Percentiles rank a stretch among this genome's conserved stretches.
Conservation (phyloP, 805 yeast genomes). For the Helenozyma rhizophorensis region DNA sequence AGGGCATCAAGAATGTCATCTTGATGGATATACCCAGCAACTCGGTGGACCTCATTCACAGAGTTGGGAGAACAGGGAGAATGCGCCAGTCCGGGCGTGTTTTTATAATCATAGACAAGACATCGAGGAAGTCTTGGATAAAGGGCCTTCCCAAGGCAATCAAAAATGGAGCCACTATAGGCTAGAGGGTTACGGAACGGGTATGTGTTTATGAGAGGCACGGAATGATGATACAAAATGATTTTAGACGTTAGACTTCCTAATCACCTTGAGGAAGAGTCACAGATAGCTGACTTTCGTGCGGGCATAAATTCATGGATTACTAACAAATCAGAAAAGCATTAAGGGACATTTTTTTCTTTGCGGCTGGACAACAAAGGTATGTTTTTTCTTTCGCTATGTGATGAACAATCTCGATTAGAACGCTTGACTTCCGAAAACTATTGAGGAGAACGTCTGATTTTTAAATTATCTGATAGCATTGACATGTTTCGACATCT, state of each 20-base stretch:
- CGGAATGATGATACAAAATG: conserved; percentile 30
- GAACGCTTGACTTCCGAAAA: conserved; percentile 29
- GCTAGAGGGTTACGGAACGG: conserved; percentile 13
- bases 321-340: conserved; percentile 5
- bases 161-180: conserved; percentile 42
- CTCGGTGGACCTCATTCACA: conserved; percentile 81
- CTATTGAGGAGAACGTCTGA: conserved; percentile 22
- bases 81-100: conserved; percentile 88
- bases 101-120: conserved; percentile 69
- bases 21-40: conserved; percentile 82
- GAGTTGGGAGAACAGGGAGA: conserved; percentile 93
- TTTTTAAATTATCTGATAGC: conserved; percentile 15
- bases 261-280: conserved; percentile 30
- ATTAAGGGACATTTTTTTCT: conserved; percentile 2
- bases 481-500: no score
- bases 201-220: conserved; percentile 10
- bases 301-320: not conserved
- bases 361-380: conserved; percentile 6
- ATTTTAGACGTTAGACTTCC: conserved; percentile 42
- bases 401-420: conserved; percentile 22
- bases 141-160: conserved; percentile 73
- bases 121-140: conserved; percentile 69
- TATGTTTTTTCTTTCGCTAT: conserved; percentile 6
- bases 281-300: conserved; percentile 25
- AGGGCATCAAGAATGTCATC: conserved; percentile 74